These are phyloP conservation scores for Trichophyton verrucosum DNA, from an alignment of 2,329 filamentous ascomycete species.

Conservation along the genomic window DNA sequence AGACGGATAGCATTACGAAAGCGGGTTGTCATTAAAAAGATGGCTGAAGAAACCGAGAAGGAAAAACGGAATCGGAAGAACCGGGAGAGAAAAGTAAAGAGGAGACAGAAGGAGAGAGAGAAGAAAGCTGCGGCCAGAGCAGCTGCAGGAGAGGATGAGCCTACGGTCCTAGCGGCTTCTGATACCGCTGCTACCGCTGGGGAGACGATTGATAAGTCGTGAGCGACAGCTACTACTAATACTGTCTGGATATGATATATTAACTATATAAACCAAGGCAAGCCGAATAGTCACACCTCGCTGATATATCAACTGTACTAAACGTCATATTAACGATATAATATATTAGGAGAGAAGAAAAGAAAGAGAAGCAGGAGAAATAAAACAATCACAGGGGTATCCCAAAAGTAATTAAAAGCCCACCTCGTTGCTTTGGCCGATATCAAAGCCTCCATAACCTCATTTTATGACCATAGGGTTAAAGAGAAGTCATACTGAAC, in stretches of 20 bases:
- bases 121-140: constrained; percentile 12
- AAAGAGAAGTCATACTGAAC: not conserved
- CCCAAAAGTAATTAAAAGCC: not conserved
- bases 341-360: not conserved
- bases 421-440: not conserved
- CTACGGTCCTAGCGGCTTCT: not conserved
- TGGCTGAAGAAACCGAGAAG: constrained; percentile 15
- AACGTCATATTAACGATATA: not conserved
- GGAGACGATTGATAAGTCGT: not conserved
- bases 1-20: constrained; percentile 31
- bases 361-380: not conserved
- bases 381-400: constrained; percentile 1
- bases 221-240: not conserved
- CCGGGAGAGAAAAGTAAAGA: constrained; percentile 15
- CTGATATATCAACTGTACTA: not conserved
- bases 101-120: constrained; percentile 13
- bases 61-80: constrained; percentile 15
- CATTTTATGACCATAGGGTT: not conserved
- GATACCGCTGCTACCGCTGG: not conserved
- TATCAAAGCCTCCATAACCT: not conserved
- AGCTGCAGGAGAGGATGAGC: not conserved
- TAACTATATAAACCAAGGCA: not conserved
- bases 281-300: not conserved
- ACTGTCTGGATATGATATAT: not conserved
- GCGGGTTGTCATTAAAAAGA: constrained; percentile 19